Evolutionary conservation across 768 basidiomycete genomes (phyloP), one percentile per base, ranked within the genome.

Genomic region (Pleurotus ostreatus): DNA sequence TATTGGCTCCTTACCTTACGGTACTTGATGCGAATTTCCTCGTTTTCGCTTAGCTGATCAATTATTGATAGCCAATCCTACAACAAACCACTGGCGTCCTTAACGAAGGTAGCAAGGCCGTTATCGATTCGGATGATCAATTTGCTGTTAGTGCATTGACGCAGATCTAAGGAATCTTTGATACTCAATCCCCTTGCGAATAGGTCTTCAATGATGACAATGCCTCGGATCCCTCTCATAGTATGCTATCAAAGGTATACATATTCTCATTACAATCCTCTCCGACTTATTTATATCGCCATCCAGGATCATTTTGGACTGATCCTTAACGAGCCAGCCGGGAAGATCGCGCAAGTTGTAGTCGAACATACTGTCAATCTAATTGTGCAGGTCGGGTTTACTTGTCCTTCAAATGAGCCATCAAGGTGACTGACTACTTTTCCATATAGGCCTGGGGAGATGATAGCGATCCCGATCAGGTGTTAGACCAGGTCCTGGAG

Each of bases 161-260:
- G 13, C 7, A 3, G 3, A 34, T 25, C 26, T 51, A 46, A 18
- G 18, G 18, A 5, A 9, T 7, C 48, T n/a, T 15, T 34, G 48
- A 45, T 8, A 39, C 15, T 44, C 34, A 26, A 16, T 39, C 13
- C 8, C 47, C 38, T 38, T 25, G 46, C 26, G 30, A n/a, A 34
- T 57, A 82, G 80, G 85, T 88, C 18, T 90, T 88, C 69, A 73
- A 85, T 62, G 78, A 87, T 62, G 78, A 81, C 4, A 67, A 79
- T 59, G 85, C 87, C 8, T 84, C 83, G 11, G 86, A 89, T 63
- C 88, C 88, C 3, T 85, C 86, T 1, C 88, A 89, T 67, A 86
- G 84, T 67, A 70, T 86, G 59, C 72, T 89, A 48, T 86, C 85
- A 39, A 89, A 88, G 75, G 84, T 83, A 45, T 46, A 7, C 13